Evolutionary conservation across 2,329 filamentous ascomycete species (phyloP).

Genomic region (Scedosporium boydii): DNA sequence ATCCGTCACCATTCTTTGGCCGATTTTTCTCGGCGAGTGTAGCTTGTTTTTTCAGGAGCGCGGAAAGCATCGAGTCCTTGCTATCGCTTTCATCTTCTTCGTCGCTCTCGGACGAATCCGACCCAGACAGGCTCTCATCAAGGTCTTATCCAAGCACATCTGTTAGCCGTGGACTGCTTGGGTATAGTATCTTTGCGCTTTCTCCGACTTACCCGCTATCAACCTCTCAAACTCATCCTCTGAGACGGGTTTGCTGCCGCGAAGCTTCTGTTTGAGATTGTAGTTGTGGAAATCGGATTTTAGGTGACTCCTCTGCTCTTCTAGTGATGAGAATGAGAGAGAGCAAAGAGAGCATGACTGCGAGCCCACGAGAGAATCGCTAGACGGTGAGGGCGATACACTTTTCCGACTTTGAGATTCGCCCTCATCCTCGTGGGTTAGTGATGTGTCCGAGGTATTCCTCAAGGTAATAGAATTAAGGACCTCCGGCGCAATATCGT

Average conservation of each 20-base stretch:
- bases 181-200: neutral
- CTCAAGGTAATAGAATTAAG: slow-evolving; percentile 2
- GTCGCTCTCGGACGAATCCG: slow-evolving; percentile 63
- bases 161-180: neutral
- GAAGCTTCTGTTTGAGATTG: slow-evolving; percentile 86
- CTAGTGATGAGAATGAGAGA: slow-evolving; percentile 59
- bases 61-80: slow-evolving; percentile 62
- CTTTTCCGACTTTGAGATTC: neutral
- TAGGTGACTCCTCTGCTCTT: slow-evolving; percentile 77
- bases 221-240: slow-evolving; percentile 83
- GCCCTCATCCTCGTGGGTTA: neutral
- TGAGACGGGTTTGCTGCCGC: slow-evolving; percentile 59
- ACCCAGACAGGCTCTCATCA: slow-evolving; percentile 88
- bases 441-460: neutral
- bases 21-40: slow-evolving; percentile 49
- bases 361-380: slow-evolving; percentile 43
- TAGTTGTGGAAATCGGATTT: slow-evolving; percentile 89
- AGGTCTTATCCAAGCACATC: slow-evolving; percentile 39
- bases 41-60: slow-evolving; percentile 75
- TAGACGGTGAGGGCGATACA: neutral
- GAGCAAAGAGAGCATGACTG: slow-evolving; percentile 76
- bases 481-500: slow-evolving; percentile 5
- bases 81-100: slow-evolving; percentile 48
- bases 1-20: slow-evolving; percentile 40
- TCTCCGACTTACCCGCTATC: slow-evolving; percentile 39